Base-by-base conservation (phyloP, 306 rosid species). In the Quercus cerris region DNA sequence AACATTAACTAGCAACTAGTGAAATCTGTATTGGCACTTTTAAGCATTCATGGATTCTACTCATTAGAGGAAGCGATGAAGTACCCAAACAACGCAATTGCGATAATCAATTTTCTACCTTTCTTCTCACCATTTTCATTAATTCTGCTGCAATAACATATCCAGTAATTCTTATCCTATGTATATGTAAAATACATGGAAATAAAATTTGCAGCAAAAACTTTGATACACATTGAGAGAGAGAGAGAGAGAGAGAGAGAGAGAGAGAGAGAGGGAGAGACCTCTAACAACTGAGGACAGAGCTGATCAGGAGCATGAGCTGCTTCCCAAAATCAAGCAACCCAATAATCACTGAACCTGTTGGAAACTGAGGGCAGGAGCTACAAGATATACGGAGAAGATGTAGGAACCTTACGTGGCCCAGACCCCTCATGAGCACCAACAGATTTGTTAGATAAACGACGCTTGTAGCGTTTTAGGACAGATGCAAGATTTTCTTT, bases 391-490 rank as follows among this genome's bases (percentile, higher is more conserved):
- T 84, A 86, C 22, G 93, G 75, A 25, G 85, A 78, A 30, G 91
- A 81, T 10, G 88, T 19, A 41, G 80, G 62, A 63, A 76, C 82
- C 93, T 90, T 91, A 73, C 93, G 88, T 1, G 87, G 83, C 70
- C 79, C 84, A 19, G 84, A 67, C 49, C 89, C 94, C 44, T 88
- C 91, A 0, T 61, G 84, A 76, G 84, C 80, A 75, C 84, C 86
- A 70, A 74, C 77, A 0, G 91, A 73, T 74, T 90, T 93, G 87
- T 81, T 89, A 75, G 97, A 86, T 77, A 96, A 81, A 49, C 97
- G 85, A 2, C 97, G 92, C 89, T 87, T 93, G 85, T 93, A 96
- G 51, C 99, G 93, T 85, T 96, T 96, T 78, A 96, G 97, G 73
- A 96, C 99, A 23, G 99, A 91, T 0, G 94, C 91, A 79, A 96